Evolutionary conservation across 768 basidiomycete genomes (phyloP), one percentile per base, ranked within the genome.

Genomic region (Boletus eberwhitei): DNA sequence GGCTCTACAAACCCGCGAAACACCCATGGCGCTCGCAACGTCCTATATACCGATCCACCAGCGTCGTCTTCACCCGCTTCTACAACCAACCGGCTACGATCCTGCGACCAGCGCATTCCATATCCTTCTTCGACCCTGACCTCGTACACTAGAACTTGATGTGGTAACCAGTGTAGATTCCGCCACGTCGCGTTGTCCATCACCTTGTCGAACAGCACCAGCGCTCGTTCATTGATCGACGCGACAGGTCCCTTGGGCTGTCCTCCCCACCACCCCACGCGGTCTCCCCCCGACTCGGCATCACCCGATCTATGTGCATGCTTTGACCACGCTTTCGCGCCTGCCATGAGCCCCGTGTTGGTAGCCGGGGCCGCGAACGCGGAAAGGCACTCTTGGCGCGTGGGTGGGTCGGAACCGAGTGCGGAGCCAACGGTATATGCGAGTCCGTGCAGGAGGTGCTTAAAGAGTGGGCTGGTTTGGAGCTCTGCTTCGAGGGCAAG

Each of bases 1-100:
- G 84, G 85, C 53, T 87, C 85, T 8, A 87, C 77, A 61, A 83
- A 85, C 14, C 85, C 85, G 39, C 85, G 76, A 63, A 87, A 83
- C 8, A 67, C 65, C 85, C 84, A 86, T 2, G 74, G 71, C 6
- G 63, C 58, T 21, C 59, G 48, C 21, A 13, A 29, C n/a, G 22
- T 24, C 43, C 14, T 50, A 45, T 48, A 50, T n/a, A 36, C 34
- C 3, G 21, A 17, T 21, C 38, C 24, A 36, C 14, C 34, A 16
- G 21, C 19, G 16, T 35, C 21, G 5, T 11, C 49, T 2, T 39
- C 24, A 21, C 24, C 39, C 36, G 31, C 58, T 17, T 26, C 36
- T 12, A 5, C 53, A 2, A 19, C 40, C 47, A 53, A 42, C 34
- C 48, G 57, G 45, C 65, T 65, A 22, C 66, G 68, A 65, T 83